A percentile compares a stretch with the other conserved stretches of the same genome.
These are phyloP conservation scores for Suillus subaureus DNA, from an alignment of 768 basidiomycete genomes.

Conservation along the genomic window DNA sequence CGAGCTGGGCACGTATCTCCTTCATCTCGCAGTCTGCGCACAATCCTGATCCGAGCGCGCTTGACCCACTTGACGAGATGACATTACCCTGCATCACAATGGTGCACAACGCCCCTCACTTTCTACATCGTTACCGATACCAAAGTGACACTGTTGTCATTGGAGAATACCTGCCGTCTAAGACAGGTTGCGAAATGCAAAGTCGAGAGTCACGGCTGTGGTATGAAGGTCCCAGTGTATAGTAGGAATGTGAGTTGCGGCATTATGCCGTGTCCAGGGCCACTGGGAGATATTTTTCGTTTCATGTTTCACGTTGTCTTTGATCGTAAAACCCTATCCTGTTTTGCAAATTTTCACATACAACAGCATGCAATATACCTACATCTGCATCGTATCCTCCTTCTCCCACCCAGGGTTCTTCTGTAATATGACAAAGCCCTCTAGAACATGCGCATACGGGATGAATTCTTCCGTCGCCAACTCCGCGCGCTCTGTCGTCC, in stretches of 20 bases:
- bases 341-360: not conserved
- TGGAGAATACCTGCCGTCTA: not conserved
- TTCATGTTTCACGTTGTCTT: not conserved
- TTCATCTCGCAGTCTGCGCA: too few relatives aligned
- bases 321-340: not conserved
- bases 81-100: not conserved
- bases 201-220: not conserved
- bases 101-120: not conserved
- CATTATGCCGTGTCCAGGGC: not conserved
- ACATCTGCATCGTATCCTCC: slow-evolving; percentile 84
- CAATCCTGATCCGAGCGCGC: too few relatives aligned
- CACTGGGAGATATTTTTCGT: not conserved
- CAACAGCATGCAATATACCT: slow-evolving; percentile 23
- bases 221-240: not conserved
- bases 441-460: slow-evolving; percentile 85
- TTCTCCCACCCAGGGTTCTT: slow-evolving; percentile 92
- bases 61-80: not conserved
- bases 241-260: not conserved
- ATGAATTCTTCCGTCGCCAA: slow-evolving; percentile 97
- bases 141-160: not conserved
- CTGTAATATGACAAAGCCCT: slow-evolving; percentile 89
- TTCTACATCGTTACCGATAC: not conserved
- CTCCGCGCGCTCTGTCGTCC: slow-evolving; percentile 93
- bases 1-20: too few relatives aligned
- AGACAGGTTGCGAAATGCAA: not conserved